Evolutionary conservation across 331 rosid genomes (phyloP).

Genomic region (Malus hybrid): DNA sequence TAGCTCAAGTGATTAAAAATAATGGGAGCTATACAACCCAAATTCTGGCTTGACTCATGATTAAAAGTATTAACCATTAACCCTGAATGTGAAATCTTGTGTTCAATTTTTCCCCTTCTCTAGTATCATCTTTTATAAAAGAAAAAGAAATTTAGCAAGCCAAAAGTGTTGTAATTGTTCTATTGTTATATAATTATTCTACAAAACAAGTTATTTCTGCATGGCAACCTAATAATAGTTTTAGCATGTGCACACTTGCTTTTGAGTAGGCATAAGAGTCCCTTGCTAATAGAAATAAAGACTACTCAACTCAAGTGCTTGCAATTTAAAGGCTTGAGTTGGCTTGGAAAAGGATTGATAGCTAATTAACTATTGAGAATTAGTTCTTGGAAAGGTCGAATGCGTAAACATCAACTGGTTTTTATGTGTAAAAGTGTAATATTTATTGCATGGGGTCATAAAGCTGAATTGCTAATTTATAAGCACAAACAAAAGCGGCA

Average conservation of each 20-base stretch:
- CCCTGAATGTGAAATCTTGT: no score
- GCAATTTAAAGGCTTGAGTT: background rate
- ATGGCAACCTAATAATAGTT: constrained; percentile 3
- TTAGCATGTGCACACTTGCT: background rate
- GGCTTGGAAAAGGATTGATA: background rate
- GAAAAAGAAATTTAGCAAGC: background rate
- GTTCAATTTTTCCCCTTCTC: no score
- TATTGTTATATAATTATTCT: background rate
- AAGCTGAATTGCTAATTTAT: background rate
- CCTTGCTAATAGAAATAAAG: constrained; percentile 16
- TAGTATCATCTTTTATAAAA: no score
- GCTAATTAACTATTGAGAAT: background rate
- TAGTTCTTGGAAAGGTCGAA: background rate
- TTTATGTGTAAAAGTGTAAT: background rate
- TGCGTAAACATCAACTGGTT: background rate
- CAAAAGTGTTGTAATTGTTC: background rate
- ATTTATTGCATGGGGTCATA: background rate
- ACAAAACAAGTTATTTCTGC: background rate
- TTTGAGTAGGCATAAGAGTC: constrained; percentile 27
- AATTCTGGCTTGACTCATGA: no score
- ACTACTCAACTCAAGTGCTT: constrained; percentile 23
- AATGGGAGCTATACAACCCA: no score
- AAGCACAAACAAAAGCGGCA: no score
- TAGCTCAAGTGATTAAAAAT: no score
- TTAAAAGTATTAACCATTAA: no score